Conservation (phyloP, 371 early-diverging fungal species). For the Mortierella sp. region DNA sequence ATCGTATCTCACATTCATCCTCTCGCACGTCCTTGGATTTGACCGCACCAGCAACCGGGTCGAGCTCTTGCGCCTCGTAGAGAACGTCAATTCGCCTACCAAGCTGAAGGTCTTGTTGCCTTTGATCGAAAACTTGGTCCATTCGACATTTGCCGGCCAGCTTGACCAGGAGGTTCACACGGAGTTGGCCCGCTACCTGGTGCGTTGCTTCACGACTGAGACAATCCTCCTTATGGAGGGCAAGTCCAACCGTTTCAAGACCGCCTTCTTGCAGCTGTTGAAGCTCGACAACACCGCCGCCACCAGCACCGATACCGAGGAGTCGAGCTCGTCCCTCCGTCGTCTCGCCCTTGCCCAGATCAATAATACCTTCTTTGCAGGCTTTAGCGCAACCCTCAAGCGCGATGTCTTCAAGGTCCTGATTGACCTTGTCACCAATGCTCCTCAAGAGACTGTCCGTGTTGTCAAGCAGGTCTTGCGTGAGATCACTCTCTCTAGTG, state of each 20-base stretch:
- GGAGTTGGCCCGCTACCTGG: constrained; percentile 66
- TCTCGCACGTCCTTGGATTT: constrained; percentile 76
- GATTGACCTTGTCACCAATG: constrained; percentile 76
- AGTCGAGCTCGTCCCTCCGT: constrained; percentile 69
- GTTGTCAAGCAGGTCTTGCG: constrained; percentile 71
- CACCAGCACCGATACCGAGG: constrained; percentile 64
- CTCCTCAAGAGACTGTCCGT: constrained; percentile 70
- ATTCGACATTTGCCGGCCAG: constrained; percentile 51
- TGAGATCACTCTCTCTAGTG: constrained; percentile 68
- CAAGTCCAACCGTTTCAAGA: constrained; percentile 60
- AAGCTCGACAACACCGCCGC: constrained; percentile 62
- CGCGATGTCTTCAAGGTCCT: constrained; percentile 70
- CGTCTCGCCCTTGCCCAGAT: constrained; percentile 73
- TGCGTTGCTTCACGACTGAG: constrained; percentile 73
- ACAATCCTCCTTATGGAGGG: constrained; percentile 65
- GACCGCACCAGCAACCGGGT: constrained; percentile 62
- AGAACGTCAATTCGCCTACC: constrained; percentile 65
- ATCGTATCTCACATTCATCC: constrained; percentile 71
- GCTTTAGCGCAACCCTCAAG: constrained; percentile 63
- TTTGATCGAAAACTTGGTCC: constrained; percentile 66
- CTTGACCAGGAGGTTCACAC: constrained; percentile 32
- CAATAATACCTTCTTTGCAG: constrained; percentile 66
- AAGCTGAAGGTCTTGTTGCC: constrained; percentile 77
- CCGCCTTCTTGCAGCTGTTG: constrained; percentile 64
- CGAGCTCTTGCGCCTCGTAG: constrained; percentile 68